Conservation (phyloP, 768 basidiomycete genomes). For the Pulveroboletus sp. region DNA sequence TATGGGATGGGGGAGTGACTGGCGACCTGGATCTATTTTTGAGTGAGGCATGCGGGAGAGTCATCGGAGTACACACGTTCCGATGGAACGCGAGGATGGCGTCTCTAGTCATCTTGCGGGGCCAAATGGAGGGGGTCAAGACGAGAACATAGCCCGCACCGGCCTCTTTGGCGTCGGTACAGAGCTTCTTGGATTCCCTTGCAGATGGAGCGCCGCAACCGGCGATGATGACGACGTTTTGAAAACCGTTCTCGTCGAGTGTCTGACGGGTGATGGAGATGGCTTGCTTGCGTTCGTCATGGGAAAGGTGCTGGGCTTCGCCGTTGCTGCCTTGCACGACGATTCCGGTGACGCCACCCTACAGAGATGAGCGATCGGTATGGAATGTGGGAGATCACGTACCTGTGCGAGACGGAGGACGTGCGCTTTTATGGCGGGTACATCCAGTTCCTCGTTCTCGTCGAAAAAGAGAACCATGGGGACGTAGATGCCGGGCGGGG, state of each 20-base stretch:
- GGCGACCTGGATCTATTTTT: conserved; percentile 49
- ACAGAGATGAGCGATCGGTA: conserved; percentile 15
- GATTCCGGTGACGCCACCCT: conserved; percentile 73
- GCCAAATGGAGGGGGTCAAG: conserved; percentile 70
- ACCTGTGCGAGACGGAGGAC: conserved; percentile 72
- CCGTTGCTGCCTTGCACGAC: conserved; percentile 74
- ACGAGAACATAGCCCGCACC: conserved; percentile 82
- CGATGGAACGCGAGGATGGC: conserved; percentile 65
- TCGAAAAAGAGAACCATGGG: conserved; percentile 76
- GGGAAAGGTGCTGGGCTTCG: conserved; percentile 72
- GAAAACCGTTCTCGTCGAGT: conserved; percentile 67
- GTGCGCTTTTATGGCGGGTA: conserved; percentile 62
- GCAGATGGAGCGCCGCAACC: conserved; percentile 84
- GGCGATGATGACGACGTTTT: conserved; percentile 65
- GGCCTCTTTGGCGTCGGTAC: conserved; percentile 69
- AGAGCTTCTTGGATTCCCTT: conserved; percentile 67
- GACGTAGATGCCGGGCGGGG: conserved; percentile 69
- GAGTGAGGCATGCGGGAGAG: not conserved
- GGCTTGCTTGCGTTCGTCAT: conserved; percentile 61
- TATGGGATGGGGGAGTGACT: conserved; percentile 63
- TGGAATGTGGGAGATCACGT: conserved; percentile 9
- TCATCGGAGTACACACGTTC: conserved; percentile 37
- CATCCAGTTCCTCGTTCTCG: conserved; percentile 66
- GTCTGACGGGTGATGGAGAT: conserved; percentile 66
- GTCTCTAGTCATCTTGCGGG: conserved; percentile 56